Base-by-base conservation (phyloP, 2,329 filamentous ascomycete species). In the Aureobasidium zeae region DNA sequence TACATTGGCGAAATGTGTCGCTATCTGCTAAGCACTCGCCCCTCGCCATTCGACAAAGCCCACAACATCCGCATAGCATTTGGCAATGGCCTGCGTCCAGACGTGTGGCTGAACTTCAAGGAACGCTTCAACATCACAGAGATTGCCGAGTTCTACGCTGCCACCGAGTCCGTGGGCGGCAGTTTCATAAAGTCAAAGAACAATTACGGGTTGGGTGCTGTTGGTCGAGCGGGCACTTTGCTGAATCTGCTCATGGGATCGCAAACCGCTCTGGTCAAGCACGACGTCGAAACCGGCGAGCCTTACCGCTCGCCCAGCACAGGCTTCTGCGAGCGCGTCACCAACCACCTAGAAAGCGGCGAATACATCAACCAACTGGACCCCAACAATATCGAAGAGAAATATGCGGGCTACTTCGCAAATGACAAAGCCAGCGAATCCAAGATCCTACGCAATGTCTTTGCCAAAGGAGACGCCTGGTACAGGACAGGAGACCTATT, bases 1-100 rank as follows among this genome's bases (percentile, higher is more conserved):
- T 94, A 94, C 57, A 86, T 94, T 11, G 86, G 86, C 41, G 86
- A 94, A 62, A 89, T 85, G 0, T 81, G 86, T 51, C 80, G 86
- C 5, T 94, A 94, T 59, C 73, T 93, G 3, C 71, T 93, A 9
- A 72, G 82, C 0, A 76, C 78, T 0, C 74, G 72, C 3, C 65
- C 81, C 2, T 69, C 76, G 0, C 71, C 81, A 44, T 68, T 86
- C 25, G 87, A 94, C 61, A 75, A 72, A 53, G 74, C 79, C 50
- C 82, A 94, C 65, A 72, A 68, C 0, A 75, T 94, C n/a, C 77
- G 78, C 5, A 54, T 81, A 3, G 86, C 85, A 0, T 84, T 89
- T 51, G 87, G 87, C 15, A 94, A 94, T 57, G 87, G 87, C 2
- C 68, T 94, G 15, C 75, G 87, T 0, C 86, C 86, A 0, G 86